Base-by-base conservation (phyloP, 2,329 filamentous ascomycete species). In the Ophiostoma sp. region DNA sequence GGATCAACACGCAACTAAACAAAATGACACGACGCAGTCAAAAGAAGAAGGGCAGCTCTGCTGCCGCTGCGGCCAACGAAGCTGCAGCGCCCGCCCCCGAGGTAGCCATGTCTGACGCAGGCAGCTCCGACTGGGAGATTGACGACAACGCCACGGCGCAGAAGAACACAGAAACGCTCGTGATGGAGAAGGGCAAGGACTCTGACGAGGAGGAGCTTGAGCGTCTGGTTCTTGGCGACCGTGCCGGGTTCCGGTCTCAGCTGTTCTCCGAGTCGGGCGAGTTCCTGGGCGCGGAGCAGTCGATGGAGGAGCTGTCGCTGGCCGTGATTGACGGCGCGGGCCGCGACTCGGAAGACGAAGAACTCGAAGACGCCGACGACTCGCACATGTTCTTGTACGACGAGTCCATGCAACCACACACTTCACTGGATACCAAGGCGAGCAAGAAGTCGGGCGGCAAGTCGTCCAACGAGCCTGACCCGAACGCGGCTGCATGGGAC, bases 351-450 rank as follows among this genome's bases (percentile, higher is more conserved):
- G 68, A 74, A 31, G 65, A 64, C 27, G 68, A 72, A 35, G 73
- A 74, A 39, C 74, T 76, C 11, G 77, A 75, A 69, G 75, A 77
- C n/a, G 71, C 93, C 67, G 89, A 90, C 70, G 93, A 97, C 81
- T 87, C 88, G 69, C 90, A 94, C 79, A 85, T 97, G 65, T 97
- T 97, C 81, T 91, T 93, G 79, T 85, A 94, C 73, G 93, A 97
- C 78, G 86, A 72, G 33, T 48, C 69, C 20, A 52, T 69, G 70
- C 66, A 71, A 67, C 62, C 48, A 36, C 68, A 69, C 60, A 69
- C 67, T 6, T 70, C 39, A 1, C 31, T 67, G 15, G 65, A n/a
- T 13, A 17, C 31, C 65, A 39, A 57, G 35, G n/a, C 74, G 76
- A 41, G 70, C 77, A 68, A 69, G 78, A 73, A 39, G 35, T 71